phyloP scores from a whole-genome alignment of 176 grass and related monocot genomes.

The Melocanna baccifera region DNA sequence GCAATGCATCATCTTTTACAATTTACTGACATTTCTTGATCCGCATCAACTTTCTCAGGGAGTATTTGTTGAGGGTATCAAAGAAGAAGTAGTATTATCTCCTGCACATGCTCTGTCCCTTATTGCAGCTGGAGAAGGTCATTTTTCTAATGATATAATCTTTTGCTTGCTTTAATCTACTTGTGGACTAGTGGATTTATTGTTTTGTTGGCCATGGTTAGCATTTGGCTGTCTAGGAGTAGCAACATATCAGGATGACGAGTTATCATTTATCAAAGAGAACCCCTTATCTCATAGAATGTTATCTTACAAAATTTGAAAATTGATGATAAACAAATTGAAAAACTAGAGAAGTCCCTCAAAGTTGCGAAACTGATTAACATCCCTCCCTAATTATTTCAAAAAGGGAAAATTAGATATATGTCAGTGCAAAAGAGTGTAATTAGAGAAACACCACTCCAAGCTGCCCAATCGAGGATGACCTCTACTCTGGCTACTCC shows the following conservation, averaged over 20 bases:
- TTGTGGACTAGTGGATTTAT: background rate
- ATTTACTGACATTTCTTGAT: conserved; percentile 22
- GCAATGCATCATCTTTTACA: background rate
- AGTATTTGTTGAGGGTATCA: conserved; percentile 98
- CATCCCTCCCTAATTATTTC: too few species aligned
- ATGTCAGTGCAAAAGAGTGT: background rate
- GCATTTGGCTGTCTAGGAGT: conserved; percentile 4
- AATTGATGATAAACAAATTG: background rate
- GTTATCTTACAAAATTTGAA: background rate
- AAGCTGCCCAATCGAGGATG: background rate
- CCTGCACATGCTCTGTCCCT: conserved; percentile 97
- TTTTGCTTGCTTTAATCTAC: background rate
- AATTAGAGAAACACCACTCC: background rate
- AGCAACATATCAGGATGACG: background rate
- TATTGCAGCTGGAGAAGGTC: conserved; percentile 98
- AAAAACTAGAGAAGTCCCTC: background rate
- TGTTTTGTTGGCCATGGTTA: background rate
- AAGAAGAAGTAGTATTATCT: conserved; percentile 99
- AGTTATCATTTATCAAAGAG: background rate
- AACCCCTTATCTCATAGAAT: background rate
- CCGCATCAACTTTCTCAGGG: conserved; percentile 58
- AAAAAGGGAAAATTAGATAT: background rate
- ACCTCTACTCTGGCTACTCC: conserved; percentile 5
- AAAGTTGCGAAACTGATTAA: too few species aligned
- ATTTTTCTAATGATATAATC: conserved; percentile 24